Evolutionary conservation across 2,329 filamentous ascomycete species (phyloP), one percentile per base, ranked within the genome.

Genomic region (Penicillium crustosum): DNA sequence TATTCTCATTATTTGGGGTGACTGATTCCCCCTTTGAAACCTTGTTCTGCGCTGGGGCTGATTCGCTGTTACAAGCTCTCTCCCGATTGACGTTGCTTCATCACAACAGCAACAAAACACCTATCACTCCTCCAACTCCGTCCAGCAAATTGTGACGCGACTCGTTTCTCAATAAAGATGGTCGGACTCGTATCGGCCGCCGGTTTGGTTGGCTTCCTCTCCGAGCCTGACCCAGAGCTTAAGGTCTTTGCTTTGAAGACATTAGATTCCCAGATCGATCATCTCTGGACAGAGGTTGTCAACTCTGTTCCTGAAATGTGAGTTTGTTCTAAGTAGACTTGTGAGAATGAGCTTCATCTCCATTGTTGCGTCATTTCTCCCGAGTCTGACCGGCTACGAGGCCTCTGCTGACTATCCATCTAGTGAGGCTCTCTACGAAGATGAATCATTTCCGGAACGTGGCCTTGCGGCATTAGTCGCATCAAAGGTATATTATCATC

Each of bases 401-500:
- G 31, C 42, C 54, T 61, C 61, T 61, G 63, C 64, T 49, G 35
- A 63, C 31, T 38, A 39, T 50, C 23, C 25, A 55, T 59, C 60
- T 73, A 97, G 93, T 79, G 94, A 99, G 84, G 91, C 91, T 55
- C 86, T 99, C 50, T 99, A 96, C 78, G 94, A 99, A 83, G 93
- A 99, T 79, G 91, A 96, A 70, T 84, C 86, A 60, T 99, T 99
- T 72, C 90, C 93, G 49, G 90, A 99, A 76, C 91, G 93, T 71
- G 90, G 94, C 75, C 88, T 99, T 56, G 94, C 94, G 55, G 94
- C 94, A 53, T 84, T 99, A 49, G 92, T 99, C 54, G 89, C 96
- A 43, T 90, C 94, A 68, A 99, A 99, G 83, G 92, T 97, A 66
- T 99, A 97, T 81, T 99, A 97, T 74, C 94, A 99, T 74, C 87